Conservation (phyloP, 1,284 basidiomycete genomes). For the Cutaneotrichosporon dermatis region DNA sequence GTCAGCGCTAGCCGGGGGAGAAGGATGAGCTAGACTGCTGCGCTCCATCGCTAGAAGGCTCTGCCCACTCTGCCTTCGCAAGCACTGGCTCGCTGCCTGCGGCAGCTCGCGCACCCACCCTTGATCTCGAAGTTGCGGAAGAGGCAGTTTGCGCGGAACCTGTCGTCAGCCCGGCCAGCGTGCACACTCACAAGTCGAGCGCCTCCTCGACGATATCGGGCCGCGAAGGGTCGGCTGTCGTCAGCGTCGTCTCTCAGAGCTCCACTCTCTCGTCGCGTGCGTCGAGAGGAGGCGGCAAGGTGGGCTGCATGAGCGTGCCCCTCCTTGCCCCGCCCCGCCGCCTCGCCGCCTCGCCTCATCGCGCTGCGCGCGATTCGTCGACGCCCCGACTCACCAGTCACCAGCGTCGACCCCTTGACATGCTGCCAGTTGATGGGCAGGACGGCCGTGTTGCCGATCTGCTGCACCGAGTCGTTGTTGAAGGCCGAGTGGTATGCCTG, state of each 20-base stretch:
- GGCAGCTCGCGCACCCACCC: slow-evolving; percentile 44
- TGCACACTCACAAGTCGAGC: slow-evolving; percentile 62
- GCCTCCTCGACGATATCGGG: slow-evolving; percentile 95
- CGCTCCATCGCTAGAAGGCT: no score
- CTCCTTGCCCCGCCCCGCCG: no score
- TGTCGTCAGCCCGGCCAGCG: slow-evolving; percentile 10
- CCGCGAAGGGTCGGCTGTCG: slow-evolving; percentile 64
- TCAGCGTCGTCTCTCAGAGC: neutral
- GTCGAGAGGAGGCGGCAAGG: no score
- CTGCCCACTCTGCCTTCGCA: no score
- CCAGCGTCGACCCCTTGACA: slow-evolving; percentile 1
- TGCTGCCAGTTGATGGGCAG: slow-evolving; percentile 67
- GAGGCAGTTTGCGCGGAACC: slow-evolving; percentile 95
- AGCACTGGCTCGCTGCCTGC: no score
- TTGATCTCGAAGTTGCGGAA: slow-evolving; percentile 99
- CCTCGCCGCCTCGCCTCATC: no score
- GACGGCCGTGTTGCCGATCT: slow-evolving; percentile 84
- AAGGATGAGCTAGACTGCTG: no score
- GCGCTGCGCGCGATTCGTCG: no score
- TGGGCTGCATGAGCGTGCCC: no score
- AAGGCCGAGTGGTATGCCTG: slow-evolving; percentile 96
- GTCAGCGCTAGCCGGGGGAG: no score
- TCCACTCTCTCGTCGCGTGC: no score
- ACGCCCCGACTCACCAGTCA: neutral
- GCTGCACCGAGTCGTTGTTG: slow-evolving; percentile 75